phyloP scores from a whole-genome alignment of 2,329 filamentous ascomycete genomes.

The Ceratocystis albifundus region DNA sequence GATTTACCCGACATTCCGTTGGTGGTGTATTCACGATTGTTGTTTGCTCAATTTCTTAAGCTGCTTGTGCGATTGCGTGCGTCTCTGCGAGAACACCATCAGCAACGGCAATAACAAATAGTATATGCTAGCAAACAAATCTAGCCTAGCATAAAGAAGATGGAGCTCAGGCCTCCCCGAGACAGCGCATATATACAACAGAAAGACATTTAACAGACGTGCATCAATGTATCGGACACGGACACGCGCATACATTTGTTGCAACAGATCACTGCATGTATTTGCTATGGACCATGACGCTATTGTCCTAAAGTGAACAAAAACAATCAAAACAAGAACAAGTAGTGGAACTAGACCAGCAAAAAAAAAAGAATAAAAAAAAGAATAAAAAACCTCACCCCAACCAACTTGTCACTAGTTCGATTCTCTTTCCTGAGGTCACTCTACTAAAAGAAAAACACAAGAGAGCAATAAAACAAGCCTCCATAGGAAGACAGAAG shows the following conservation, averaged over 20 bases:
- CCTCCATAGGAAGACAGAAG: no score
- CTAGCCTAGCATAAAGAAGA: no score
- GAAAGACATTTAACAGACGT: no score
- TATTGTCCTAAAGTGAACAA: no score
- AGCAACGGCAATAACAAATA: not conserved
- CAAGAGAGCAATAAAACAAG: no score
- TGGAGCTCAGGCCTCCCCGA: not conserved
- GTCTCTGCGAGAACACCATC: constrained; percentile 24
- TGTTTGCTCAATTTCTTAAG: constrained; percentile 30
- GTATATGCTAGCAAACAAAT: no score
- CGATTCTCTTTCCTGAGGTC: constrained; percentile 1
- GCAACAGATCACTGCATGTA: no score
- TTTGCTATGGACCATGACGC: no score
- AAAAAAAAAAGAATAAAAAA: not conserved
- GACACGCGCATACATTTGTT: not conserved
- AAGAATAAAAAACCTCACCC: not conserved
- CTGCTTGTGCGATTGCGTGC: constrained; percentile 28
- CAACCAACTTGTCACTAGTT: no score
- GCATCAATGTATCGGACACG: not conserved
- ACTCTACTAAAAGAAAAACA: not conserved
- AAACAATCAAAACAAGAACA: not conserved
- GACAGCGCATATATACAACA: not conserved
- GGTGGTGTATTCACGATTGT: constrained; percentile 33
- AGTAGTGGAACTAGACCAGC: not conserved
- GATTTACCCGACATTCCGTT: constrained; percentile 51